Base-by-base conservation (phyloP, 768 basidiomycete genomes). In the Solioccasus polychromus region DNA sequence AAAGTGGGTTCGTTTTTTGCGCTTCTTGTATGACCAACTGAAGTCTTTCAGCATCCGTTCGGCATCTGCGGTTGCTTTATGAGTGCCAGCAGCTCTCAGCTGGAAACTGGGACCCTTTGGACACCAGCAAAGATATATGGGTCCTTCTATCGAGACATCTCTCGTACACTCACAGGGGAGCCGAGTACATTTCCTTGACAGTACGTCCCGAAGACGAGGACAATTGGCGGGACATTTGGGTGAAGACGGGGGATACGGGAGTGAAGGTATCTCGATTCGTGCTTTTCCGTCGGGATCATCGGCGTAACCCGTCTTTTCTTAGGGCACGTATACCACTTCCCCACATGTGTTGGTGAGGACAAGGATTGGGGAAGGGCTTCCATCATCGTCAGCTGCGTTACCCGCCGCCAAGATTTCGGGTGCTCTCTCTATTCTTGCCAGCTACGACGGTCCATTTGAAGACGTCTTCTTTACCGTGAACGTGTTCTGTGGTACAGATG, bases 61-160 rank as follows among this genome's bases (percentile, higher is more conserved):
- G 67, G 44, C 61, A 71, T 52, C 61, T 76, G 14, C 72, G 60
- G 45, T 63, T 72, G 52, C 70, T 69, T 23, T 73, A 79, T 37
- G 50, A 58, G 23, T 53, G 35, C 35, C 49, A 45, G 22, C 19
- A 28, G 35, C 23, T 15, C 7, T 8, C 18, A 2, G 28, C 26
- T 26, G 49, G 32, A 10, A 10, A 30, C n/a, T 36, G 22, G 15
- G 41, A 28, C 32, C 38, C 34, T 0, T 26, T 41, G 12, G 49
- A 57, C 18, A 49, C 28, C 22, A 59, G 55, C 15, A 55, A 71
- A 23, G 83, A 89, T 35, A 71, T 96, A 6, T 95, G 87, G 89
- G 56, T 94, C 8, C 74, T 93, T 2, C 73, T 97, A 2, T 85
- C 84, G 0, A 79, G 91, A 23, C 94, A 98, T 61, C 61, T 86